These are phyloP conservation scores for Scedosporium boydii DNA, from an alignment of 2,329 filamentous ascomycete genomes.

Conservation along the genomic window DNA sequence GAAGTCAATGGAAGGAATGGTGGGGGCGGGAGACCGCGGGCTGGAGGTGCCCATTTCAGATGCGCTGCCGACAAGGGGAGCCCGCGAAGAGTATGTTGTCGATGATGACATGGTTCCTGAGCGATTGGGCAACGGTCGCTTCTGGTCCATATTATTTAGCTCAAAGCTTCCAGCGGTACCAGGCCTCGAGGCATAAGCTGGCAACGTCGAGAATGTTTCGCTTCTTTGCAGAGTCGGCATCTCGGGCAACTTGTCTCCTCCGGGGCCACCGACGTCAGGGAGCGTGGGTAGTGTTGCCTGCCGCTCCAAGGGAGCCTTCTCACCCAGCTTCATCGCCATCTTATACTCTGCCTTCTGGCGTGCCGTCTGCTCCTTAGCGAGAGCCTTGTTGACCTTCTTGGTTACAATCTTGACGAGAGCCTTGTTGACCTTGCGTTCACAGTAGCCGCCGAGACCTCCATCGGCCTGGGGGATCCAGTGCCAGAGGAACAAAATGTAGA, in stretches of 20 bases:
- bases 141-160: constrained; percentile 42
- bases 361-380: constrained; percentile 66
- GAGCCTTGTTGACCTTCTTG: constrained; percentile 77
- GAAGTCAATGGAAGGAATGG: constrained; percentile 10
- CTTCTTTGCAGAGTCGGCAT: constrained; percentile 52
- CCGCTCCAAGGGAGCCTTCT: constrained; percentile 37
- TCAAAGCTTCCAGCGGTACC: constrained; percentile 43
- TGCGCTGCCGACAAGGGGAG: constrained; percentile 51
- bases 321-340: constrained; percentile 42
- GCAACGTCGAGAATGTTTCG: constrained; percentile 53
- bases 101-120: constrained; percentile 46
- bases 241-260: constrained; percentile 39
- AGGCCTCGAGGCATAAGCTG: constrained; percentile 51
- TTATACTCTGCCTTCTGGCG: constrained; percentile 40
- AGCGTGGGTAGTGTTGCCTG: constrained; percentile 62
- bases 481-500: constrained; percentile 86
- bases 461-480: constrained; percentile 80
- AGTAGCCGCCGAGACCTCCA: constrained; percentile 74
- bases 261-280: constrained; percentile 27
- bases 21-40: constrained; percentile 1
- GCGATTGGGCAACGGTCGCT: constrained; percentile 36
- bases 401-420: constrained; percentile 77
- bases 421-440: constrained; percentile 82
- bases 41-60: constrained; percentile 24
- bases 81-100: constrained; percentile 54